Base-by-base conservation (phyloP, 345 rosid species). In the Excoecaria cochinchinensis region DNA sequence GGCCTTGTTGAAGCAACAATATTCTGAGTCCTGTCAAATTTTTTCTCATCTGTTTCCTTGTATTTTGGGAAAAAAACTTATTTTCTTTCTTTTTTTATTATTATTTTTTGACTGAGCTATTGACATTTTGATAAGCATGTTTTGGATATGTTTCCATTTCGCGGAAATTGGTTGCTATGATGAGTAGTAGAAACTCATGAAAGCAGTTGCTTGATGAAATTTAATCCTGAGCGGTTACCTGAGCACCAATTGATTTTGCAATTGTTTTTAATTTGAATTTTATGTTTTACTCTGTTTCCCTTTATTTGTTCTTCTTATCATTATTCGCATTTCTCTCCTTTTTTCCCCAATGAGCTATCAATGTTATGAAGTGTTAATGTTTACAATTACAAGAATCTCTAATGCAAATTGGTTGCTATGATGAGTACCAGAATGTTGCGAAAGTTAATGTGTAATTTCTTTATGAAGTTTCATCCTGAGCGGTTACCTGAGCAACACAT, bases 211-310 rank as follows among this genome's bases (percentile, higher is more conserved):
- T 74, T 82, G 55, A 69, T 79, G 77, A 73, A 47, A 67, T 48
- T 70, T 62, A n/a, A 69, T 48, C 81, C 73, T 70, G 73, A 74
- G 78, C 70, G 76, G 78, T 82, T 83, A 70, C 19, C 71, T 67
- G 71, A 79, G 83, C 81, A 74, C 39, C 55, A 36, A 19, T 25
- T 15, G 17, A 19, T 8, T n/a, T 40, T 70, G 22, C 25, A 38
- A 8, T 36, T 61, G 25, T 13, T 63, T 51, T 38, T 38, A 48
- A 38, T 55, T 59, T n/a, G 10, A 66, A 1, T 56, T 53, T 46
- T 0, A 21, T 39, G 58, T 47, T 38, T 47, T 59, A 21, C 46
- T 2, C 5, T 25, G 16, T 31, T 68, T 22, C 9, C 15, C 5
- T 39, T 55, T 31, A 8, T 12, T 22, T 2, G 7, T 51, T 21